phyloP scores from a whole-genome alignment of 352 stramenopile species.

The Pythium monospermum region DNA sequence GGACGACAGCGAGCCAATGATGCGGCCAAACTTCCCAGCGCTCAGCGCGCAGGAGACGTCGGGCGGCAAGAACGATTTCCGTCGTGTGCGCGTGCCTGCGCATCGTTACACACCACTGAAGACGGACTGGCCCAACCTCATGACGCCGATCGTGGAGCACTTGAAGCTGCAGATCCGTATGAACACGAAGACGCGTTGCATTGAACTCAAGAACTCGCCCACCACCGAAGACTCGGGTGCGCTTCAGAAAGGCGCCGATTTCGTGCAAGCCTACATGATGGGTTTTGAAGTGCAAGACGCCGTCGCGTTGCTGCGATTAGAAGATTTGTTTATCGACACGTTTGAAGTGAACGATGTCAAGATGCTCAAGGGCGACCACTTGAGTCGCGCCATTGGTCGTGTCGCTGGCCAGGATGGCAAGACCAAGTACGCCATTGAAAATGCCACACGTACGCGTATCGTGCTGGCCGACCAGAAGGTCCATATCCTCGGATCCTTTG shows the following conservation, averaged over 20 bases:
- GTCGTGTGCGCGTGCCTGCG: constrained; percentile 93
- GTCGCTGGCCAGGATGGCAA: constrained; percentile 99
- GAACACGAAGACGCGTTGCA: constrained; percentile 98
- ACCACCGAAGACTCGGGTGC: constrained; percentile 92
- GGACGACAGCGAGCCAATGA: constrained; percentile 35
- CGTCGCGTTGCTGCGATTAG: constrained; percentile 96
- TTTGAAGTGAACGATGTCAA: constrained; percentile 98
- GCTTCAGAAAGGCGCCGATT: constrained; percentile 97
- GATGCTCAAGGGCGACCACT: constrained; percentile 97
- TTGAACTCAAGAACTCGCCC: constrained; percentile 96
- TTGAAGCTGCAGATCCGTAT: constrained; percentile 98
- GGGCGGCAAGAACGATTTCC: constrained; percentile 93
- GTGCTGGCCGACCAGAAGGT: constrained; percentile 98
- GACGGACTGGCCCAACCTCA: constrained; percentile 98
- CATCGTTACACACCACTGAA: constrained; percentile 98
- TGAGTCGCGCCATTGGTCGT: constrained; percentile 97
- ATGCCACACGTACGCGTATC: constrained; percentile 98
- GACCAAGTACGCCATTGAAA: constrained; percentile 99
- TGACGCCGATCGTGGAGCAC: constrained; percentile 98
- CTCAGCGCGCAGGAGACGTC: constrained; percentile 68
- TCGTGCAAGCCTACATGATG: constrained; percentile 99
- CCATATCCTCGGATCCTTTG: constrained; percentile 97
- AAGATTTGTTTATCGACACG: constrained; percentile 98
- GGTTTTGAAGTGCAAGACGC: constrained; percentile 98
- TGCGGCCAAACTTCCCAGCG: constrained; percentile 68